Base-by-base conservation (phyloP, 2,329 filamentous ascomycete genomes). In the Lasiodiplodia citricola region DNA sequence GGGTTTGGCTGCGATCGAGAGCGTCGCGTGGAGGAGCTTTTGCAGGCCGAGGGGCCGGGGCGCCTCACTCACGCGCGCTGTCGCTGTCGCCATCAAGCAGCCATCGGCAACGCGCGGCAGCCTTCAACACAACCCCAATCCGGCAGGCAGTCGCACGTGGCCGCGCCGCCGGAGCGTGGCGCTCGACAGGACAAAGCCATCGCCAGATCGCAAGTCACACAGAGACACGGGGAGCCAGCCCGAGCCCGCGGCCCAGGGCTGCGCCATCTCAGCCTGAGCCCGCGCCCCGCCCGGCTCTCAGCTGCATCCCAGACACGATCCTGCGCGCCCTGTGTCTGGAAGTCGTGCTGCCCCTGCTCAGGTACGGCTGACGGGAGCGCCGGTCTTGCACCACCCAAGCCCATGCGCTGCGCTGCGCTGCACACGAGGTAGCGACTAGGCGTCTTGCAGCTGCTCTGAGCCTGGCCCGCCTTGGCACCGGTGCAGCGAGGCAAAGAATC, bases 101-200 rank as follows among this genome's bases (percentile, higher is more conserved):
- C 11, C 18, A 13, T 14, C 58, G 58, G 41, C 58, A 50, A 47
- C 58, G 41, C 58, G 25, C 57, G 57, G 57, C 25, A 41, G 35
- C 56, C 56, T 6, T 21, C 58, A 52, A n/a, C 47, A 64, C 2
- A 13, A 6, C 28, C 60, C 58, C 18, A 37, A 63, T 63, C 41
- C 25, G 58, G 47, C 44, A 51, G 60, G 2, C 44, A 37, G 18
- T 37, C 4, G 58, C 58, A 51, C 58, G 58, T 63, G 58, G 58
- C 41, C n/a, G 11, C 11, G n/a, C 56, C 6, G 31, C 54, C 54
- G 35, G 21, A 16, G 37, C 31, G 8, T 63, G 58, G 58, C 58
- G 58, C 41, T 44, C 52, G 25, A 54, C 25, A 54, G 14, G 21
- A 16, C 23, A 13, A 21, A 21, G 44, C 23, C 51, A 54, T 35